Conservation (phyloP, 371 early-diverging fungal genomes). For the Syncephalis plumigaleata region DNA sequence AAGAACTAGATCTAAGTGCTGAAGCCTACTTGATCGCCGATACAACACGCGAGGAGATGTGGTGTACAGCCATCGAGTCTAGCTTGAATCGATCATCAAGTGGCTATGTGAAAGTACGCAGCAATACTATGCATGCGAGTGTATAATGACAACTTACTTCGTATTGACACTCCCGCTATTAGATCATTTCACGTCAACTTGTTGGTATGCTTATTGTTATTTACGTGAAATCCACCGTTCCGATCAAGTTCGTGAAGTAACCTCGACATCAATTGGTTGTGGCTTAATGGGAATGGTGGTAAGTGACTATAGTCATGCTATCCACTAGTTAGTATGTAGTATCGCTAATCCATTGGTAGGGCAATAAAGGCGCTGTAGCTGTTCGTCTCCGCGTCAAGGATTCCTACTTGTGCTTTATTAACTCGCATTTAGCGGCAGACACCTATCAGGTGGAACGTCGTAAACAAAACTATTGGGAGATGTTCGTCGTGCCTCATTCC, state of each 20-base stretch:
- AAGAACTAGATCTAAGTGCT: constrained; percentile 73
- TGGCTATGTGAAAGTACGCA: constrained; percentile 31
- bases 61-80: constrained; percentile 53
- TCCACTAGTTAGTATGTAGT: not conserved
- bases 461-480: constrained; percentile 75
- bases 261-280: constrained; percentile 40
- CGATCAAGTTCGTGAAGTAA: constrained; percentile 33
- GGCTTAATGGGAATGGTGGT: constrained; percentile 70
- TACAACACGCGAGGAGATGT: constrained; percentile 53
- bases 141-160: not conserved
- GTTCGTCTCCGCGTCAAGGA: constrained; percentile 61
- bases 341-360: constrained; percentile 20
- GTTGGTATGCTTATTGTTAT: constrained; percentile 76
- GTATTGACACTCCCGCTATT: constrained; percentile 6
- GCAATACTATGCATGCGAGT: not conserved
- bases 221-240: constrained; percentile 37
- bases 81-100: constrained; percentile 28
- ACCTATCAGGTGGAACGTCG: constrained; percentile 54
- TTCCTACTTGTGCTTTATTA: constrained; percentile 71
- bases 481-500: constrained; percentile 48
- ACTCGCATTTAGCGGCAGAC: constrained; percentile 82
- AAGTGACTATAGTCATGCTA: not conserved
- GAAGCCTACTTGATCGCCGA: constrained; percentile 72
- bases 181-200: constrained; percentile 55
- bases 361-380: constrained; percentile 88